A percentile compares a stretch with the other conserved stretches of the same genome.
phyloP scores from a whole-genome alignment of 2,329 filamentous ascomycete genomes.

The Diaporthe sp. region DNA sequence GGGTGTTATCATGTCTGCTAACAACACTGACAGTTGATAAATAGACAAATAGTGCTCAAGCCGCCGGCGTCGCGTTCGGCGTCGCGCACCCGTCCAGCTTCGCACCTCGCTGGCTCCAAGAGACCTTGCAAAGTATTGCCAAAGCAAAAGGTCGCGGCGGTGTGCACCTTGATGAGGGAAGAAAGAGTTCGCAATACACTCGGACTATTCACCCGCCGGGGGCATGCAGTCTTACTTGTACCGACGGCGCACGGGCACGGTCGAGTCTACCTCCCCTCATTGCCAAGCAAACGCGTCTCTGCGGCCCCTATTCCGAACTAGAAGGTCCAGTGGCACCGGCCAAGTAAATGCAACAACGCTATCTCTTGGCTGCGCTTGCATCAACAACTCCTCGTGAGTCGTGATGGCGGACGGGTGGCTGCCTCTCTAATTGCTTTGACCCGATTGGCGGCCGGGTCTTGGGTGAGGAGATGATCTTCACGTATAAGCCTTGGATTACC shows the following conservation, averaged over 20 bases:
- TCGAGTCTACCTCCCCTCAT: conserved; percentile 18
- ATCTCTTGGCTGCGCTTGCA: conserved; percentile 33
- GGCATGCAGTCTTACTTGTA: conserved; percentile 21
- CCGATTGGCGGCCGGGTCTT: neutral
- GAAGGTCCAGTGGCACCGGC: conserved; percentile 21
- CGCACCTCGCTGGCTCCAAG: neutral
- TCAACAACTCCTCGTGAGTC: conserved; percentile 9
- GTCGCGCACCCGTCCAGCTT: neutral
- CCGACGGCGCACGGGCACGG: conserved; percentile 12
- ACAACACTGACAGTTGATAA: neutral
- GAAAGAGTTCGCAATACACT: neutral
- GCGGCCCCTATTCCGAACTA: conserved; percentile 27
- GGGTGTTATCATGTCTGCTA: neutral
- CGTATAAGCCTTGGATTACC: conserved; percentile 18
- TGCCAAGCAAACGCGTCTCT: conserved; percentile 12
- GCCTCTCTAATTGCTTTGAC: neutral
- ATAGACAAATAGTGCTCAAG: neutral
- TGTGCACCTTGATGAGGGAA: neutral
- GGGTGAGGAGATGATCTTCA: conserved; percentile 6
- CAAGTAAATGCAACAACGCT: conserved; percentile 22
- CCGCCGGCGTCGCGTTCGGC: conserved; percentile 8
- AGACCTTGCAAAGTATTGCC: neutral
- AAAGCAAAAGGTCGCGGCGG: neutral
- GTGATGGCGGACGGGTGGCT: conserved; percentile 9
- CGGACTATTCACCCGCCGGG: conserved; percentile 3